These are phyloP conservation scores for Chaetomiaceae sp. DNA, from an alignment of 2,329 filamentous ascomycete genomes.

Conservation along the genomic window DNA sequence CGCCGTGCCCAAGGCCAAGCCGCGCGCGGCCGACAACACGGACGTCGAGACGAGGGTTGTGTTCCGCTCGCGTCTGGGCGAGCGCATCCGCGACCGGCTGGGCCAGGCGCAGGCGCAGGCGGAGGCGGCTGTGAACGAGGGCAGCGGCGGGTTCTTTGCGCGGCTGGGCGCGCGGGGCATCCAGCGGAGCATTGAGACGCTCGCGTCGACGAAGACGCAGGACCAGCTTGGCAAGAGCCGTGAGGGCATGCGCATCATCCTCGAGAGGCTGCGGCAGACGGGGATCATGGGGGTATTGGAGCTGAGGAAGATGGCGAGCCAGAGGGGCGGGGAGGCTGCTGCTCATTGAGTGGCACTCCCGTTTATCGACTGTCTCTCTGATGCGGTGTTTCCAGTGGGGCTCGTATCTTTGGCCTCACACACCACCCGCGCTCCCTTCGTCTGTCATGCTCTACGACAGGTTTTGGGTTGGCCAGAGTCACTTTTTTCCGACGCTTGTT, in stretches of 20 bases:
- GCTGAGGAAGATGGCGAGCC: constrained; percentile 44
- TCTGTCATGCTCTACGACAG: neutral
- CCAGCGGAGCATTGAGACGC: constrained; percentile 73
- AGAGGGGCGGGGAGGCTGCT: constrained; percentile 25
- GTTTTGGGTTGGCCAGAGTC: neutral
- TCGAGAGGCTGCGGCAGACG: constrained; percentile 62
- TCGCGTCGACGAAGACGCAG: constrained; percentile 71
- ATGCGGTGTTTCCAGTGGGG: neutral
- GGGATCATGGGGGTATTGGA: constrained; percentile 57
- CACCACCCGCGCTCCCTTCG: neutral
- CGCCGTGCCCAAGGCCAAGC: constrained; percentile 34
- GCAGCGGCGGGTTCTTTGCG: constrained; percentile 48
- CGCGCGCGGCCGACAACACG: constrained; percentile 42
- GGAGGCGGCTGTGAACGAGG: constrained; percentile 33
- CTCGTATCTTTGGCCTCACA: neutral
- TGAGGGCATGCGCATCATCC: constrained; percentile 77
- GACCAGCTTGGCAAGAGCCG: constrained; percentile 76
- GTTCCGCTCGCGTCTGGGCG: constrained; percentile 67
- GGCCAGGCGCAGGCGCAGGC: constrained; percentile 33
- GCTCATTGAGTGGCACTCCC: neutral
- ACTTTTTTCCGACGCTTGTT: neutral
- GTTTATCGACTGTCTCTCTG: neutral
- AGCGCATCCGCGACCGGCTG: constrained; percentile 52
- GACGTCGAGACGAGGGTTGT: constrained; percentile 70
- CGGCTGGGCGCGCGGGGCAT: constrained; percentile 66